A percentile compares a stretch with the other conserved stretches of the same genome.
These are phyloP conservation scores for Phytophthora hybrid DNA, from an alignment of 352 stramenopile genomes.

Conservation along the genomic window DNA sequence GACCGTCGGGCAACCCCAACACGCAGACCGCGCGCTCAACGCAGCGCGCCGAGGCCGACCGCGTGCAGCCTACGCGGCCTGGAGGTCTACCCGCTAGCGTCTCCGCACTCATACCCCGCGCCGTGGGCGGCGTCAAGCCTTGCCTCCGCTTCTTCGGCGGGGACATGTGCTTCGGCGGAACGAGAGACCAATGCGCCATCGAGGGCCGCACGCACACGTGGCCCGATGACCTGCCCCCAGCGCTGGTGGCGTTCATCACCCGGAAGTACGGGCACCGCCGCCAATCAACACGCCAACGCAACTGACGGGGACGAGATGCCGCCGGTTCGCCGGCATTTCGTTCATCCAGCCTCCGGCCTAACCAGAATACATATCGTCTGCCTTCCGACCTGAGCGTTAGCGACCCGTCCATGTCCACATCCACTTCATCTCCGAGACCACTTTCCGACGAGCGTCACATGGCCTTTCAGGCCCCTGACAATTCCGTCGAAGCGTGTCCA, in stretches of 20 bases:
- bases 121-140: not conserved
- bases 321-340: not conserved
- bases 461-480: too few relatives aligned
- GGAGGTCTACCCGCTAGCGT: not conserved
- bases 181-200: not conserved
- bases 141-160: slow-evolving; percentile 6
- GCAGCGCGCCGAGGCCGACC: too few relatives aligned
- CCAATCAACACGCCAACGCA: not conserved
- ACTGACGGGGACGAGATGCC: slow-evolving; percentile 2
- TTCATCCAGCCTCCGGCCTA: not conserved
- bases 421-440: too few relatives aligned
- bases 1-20: too few relatives aligned
- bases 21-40: too few relatives aligned
- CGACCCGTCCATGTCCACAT: not conserved
- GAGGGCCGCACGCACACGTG: not conserved
- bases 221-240: not conserved
- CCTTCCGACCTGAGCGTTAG: not conserved
- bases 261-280: not conserved
- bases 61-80: too few relatives aligned
- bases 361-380: not conserved
- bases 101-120: not conserved
- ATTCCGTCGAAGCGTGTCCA: too few relatives aligned
- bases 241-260: not conserved
- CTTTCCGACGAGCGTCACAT: too few relatives aligned
- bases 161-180: not conserved